Percentiles rank a stretch among this genome's conserved stretches.
phyloP scores from a whole-genome alignment of 192 early-diverging fungal species.

The Jimgerdemannia lactiflua region DNA sequence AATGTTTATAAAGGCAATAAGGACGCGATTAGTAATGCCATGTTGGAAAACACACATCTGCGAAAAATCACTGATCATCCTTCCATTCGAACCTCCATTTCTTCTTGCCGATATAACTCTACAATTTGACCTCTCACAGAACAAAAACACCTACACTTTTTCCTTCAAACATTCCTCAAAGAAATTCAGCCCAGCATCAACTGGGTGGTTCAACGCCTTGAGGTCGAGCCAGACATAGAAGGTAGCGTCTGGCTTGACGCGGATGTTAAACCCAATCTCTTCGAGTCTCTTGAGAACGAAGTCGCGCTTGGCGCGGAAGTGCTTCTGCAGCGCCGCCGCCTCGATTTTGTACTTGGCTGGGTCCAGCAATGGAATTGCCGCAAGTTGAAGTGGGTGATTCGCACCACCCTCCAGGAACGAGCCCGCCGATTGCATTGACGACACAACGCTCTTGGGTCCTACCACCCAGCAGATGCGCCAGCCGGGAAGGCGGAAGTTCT shows the following conservation, averaged over 20 bases:
- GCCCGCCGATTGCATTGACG: slow-evolving; percentile 44
- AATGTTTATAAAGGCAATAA: not conserved
- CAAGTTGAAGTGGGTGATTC: slow-evolving; percentile 50
- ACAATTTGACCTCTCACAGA: not conserved
- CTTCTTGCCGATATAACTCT: too few relatives aligned
- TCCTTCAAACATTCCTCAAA: slow-evolving; percentile 55
- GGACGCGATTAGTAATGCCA: not conserved
- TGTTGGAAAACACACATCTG: not conserved
- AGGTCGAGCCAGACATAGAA: slow-evolving; percentile 59
- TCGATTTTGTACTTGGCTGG: slow-evolving; percentile 34
- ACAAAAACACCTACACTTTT: slow-evolving; percentile 41
- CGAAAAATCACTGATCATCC: too few relatives aligned
- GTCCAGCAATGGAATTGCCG: slow-evolving; percentile 47
- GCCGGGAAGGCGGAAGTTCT: slow-evolving; percentile 54
- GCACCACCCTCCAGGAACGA: slow-evolving; percentile 54
- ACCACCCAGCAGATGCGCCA: slow-evolving; percentile 58
- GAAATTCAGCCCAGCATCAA: slow-evolving; percentile 49
- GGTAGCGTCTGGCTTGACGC: slow-evolving; percentile 42
- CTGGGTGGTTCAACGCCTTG: slow-evolving; percentile 38
- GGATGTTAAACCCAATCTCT: slow-evolving; percentile 37
- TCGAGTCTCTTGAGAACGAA: slow-evolving; percentile 39
- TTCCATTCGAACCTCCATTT: too few relatives aligned
- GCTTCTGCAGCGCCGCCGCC: slow-evolving; percentile 39
- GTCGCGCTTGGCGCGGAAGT: slow-evolving; percentile 46
- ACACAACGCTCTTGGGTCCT: slow-evolving; percentile 47